These are phyloP conservation scores for Alternaria hordeiaustralica DNA, from an alignment of 2,329 filamentous ascomycete species.

Conservation along the genomic window DNA sequence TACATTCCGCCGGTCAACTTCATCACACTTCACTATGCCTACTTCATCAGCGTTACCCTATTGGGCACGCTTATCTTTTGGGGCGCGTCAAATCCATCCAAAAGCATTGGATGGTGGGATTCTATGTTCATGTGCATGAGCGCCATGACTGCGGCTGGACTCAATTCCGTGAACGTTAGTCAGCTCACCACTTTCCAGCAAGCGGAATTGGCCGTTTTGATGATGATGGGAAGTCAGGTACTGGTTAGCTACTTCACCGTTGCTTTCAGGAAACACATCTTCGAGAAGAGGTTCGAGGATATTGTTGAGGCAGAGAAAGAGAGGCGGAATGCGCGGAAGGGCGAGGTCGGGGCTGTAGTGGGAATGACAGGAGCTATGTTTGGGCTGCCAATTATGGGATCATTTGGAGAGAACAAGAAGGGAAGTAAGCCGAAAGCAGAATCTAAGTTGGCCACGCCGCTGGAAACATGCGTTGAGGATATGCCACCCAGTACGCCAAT, in stretches of 20 bases:
- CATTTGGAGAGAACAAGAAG: slow-evolving; percentile 24
- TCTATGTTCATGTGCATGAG: slow-evolving; percentile 28
- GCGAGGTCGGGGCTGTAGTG: slow-evolving; percentile 22
- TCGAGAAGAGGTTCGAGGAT: slow-evolving; percentile 32
- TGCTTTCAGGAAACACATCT: slow-evolving; percentile 29
- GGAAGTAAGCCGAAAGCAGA: slow-evolving; percentile 8
- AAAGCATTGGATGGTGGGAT: slow-evolving; percentile 32
- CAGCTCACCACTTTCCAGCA: slow-evolving; percentile 25
- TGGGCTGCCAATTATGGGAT: slow-evolving; percentile 29
- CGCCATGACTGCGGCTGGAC: slow-evolving; percentile 17
- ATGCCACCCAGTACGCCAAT: slow-evolving; percentile 9
- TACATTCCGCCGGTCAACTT: slow-evolving; percentile 31
- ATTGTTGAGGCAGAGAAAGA: slow-evolving; percentile 28
- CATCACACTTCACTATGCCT: slow-evolving; percentile 32
- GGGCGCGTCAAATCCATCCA: slow-evolving; percentile 25
- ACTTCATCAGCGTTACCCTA: slow-evolving; percentile 23
- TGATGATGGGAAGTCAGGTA: slow-evolving; percentile 32
- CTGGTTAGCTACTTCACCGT: slow-evolving; percentile 29
- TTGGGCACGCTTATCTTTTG: slow-evolving; percentile 29
- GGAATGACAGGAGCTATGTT: slow-evolving; percentile 33
- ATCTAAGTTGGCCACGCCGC: slow-evolving; percentile 11
- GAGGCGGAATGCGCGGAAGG: slow-evolving; percentile 24
- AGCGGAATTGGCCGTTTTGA: slow-evolving; percentile 24
- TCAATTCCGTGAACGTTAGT: slow-evolving; percentile 31
- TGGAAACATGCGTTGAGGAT: slow-evolving; percentile 2